Evolutionary conservation across 116 monocot genomes (phyloP), one percentile per base, ranked within the genome.

Genomic region (Zostera marina): DNA sequence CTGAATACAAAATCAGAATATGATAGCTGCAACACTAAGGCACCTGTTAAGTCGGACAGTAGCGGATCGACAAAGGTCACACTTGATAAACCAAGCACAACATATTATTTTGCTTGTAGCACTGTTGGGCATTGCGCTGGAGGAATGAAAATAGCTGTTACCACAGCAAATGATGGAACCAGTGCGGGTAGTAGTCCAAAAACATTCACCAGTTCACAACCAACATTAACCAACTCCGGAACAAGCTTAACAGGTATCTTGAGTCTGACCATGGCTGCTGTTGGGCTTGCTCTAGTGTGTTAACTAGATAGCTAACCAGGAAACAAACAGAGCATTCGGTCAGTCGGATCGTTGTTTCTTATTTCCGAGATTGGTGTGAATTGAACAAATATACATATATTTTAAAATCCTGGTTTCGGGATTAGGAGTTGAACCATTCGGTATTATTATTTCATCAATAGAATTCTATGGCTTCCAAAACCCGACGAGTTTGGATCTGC

Each of bases 141-240:
- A n/a, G 88, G 88, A 24, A 88, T 88, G 88, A 88, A 88, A 59
- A 54, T 88, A 22, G n/a, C 80, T 3, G 75, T 88, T 52, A 48
- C 73, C 9, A 80, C 73, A 41, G 51, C 53, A 20, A 48, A 41
- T 42, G 32, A 32, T 32, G 32, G 32, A 32, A 32, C 32, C 32
- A 32, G 32, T 5, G 32, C 32, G 4, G 32, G 32, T 32, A 32
- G 8, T 25, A 42, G 13, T 32, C 61, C 26, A 11, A 22, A 0
- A 54, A 54, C 54, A 2, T 11, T 24, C 55, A 12, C 55, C 24
- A 5, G 55, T 32, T 13, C 55, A 13, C 11, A 24, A 0, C 14
- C 22, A 7, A 32, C 55, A 55, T 24, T 26, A 7, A 26, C 20
- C 0, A 3, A 12, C 7, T 15, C 55, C 11, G n/a, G 55, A 4